Conservation (phyloP, 805 yeast species). For the Ogataea polymorpha region DNA sequence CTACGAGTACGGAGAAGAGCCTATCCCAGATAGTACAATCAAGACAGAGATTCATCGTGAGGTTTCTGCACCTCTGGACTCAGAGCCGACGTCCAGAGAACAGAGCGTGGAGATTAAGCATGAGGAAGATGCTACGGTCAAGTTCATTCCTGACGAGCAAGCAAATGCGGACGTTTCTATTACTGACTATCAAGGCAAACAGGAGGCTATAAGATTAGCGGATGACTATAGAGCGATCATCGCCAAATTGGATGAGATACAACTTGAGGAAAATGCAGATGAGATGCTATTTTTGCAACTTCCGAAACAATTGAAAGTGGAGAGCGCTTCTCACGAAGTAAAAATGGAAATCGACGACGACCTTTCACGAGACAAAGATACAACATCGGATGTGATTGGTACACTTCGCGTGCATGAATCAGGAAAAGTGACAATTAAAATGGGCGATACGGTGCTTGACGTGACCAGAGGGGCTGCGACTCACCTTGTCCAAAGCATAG, state of each 20-base stretch:
- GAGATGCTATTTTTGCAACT: slow-evolving; percentile 29
- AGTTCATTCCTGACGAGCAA: slow-evolving; percentile 12
- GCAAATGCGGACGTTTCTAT: slow-evolving; percentile 16
- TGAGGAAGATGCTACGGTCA: slow-evolving; percentile 11
- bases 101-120: slow-evolving; percentile 21
- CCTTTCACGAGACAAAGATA: neutral
- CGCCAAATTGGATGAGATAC: slow-evolving; percentile 17
- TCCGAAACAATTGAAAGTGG: slow-evolving; percentile 22
- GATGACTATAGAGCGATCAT: slow-evolving; percentile 40
- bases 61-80: slow-evolving; percentile 17
- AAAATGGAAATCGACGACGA: slow-evolving; percentile 10
- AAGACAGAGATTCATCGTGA: slow-evolving; percentile 33
- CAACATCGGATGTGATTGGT: slow-evolving; percentile 62
- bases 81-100: slow-evolving; percentile 25
- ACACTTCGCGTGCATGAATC: slow-evolving; percentile 74
- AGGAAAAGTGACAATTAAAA: slow-evolving; percentile 71
- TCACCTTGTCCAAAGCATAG: slow-evolving; percentile 70
- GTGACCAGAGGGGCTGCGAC: slow-evolving; percentile 69
- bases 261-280: slow-evolving; percentile 7
- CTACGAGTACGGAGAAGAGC: slow-evolving; percentile 34
- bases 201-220: slow-evolving; percentile 34
- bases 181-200: slow-evolving; percentile 32
- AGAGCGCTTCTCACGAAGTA: slow-evolving; percentile 21
- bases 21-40: slow-evolving; percentile 30
- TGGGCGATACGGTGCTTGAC: slow-evolving; percentile 69